Conservation (phyloP, 352 stramenopile genomes). For the Globisporangium alternatum region DNA sequence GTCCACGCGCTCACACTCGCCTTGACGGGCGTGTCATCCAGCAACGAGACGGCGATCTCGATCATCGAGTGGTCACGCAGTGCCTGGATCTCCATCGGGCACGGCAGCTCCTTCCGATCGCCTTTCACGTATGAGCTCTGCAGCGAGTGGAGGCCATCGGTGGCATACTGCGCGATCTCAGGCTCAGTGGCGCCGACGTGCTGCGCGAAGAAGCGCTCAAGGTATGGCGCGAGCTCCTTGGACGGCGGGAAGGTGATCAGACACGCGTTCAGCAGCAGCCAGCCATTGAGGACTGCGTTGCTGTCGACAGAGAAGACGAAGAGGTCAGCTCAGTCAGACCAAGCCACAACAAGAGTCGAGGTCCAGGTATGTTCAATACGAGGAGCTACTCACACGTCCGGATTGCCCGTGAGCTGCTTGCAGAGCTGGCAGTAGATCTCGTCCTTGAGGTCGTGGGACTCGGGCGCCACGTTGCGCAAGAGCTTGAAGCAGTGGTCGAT, state of each 20-base stretch:
- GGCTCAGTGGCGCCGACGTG: slow-evolving; percentile 26
- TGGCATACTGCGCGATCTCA: slow-evolving; percentile 40
- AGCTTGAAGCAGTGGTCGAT: slow-evolving; percentile 76
- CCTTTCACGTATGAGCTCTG: slow-evolving; percentile 32
- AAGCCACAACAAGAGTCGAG: not conserved
- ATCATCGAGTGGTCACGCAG: slow-evolving; percentile 48
- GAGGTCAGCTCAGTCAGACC: slow-evolving; percentile 9
- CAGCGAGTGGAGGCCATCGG: slow-evolving; percentile 38
- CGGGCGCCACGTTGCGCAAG: slow-evolving; percentile 57
- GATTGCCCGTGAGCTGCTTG: slow-evolving; percentile 75
- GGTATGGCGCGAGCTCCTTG: slow-evolving; percentile 35
- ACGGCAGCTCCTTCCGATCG: slow-evolving; percentile 63
- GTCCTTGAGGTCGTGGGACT: slow-evolving; percentile 56
- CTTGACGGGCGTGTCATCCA: slow-evolving; percentile 37
- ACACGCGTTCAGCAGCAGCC: slow-evolving; percentile 65
- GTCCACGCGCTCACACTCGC: slow-evolving; percentile 63
- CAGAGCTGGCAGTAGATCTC: slow-evolving; percentile 81
- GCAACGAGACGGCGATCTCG: slow-evolving; percentile 37
- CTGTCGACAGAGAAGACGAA: slow-evolving; percentile 8
- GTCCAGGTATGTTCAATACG: not conserved
- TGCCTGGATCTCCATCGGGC: slow-evolving; percentile 48
- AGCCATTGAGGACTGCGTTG: slow-evolving; percentile 58
- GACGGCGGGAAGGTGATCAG: slow-evolving; percentile 64
- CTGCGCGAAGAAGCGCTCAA: slow-evolving; percentile 51
- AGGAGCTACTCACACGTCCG: slow-evolving; percentile 27